phyloP scores from a whole-genome alignment of 2,329 filamentous ascomycete genomes.

The Metarhizium anisopliae region DNA sequence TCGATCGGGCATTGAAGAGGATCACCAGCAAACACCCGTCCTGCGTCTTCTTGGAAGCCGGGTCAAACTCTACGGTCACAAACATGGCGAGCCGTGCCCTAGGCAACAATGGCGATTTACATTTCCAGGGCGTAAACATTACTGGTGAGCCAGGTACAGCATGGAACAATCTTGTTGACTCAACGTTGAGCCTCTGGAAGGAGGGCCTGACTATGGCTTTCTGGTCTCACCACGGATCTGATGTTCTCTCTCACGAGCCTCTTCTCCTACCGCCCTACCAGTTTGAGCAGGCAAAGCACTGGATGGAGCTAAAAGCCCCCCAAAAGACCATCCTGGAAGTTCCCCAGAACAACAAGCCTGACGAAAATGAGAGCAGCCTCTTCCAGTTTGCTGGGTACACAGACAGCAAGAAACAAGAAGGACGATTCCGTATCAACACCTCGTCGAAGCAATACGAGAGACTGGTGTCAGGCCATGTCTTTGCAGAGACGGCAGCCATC shows the following conservation, averaged over 20 bases:
- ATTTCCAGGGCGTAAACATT: constrained; percentile 4
- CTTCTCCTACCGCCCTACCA: constrained; percentile 32
- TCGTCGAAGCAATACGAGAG: constrained; percentile 21
- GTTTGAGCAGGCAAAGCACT: constrained; percentile 30
- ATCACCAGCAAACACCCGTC: constrained; percentile 20
- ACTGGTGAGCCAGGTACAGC: not conserved
- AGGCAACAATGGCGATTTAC: not conserved
- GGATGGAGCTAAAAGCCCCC: constrained; percentile 23
- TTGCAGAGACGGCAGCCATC: constrained; percentile 28
- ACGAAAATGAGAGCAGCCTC: not conserved
- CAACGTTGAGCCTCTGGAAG: constrained; percentile 29
- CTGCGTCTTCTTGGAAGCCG: constrained; percentile 29
- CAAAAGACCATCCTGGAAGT: not conserved
- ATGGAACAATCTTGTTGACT: constrained; percentile 13
- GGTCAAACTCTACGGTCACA: constrained; percentile 26
- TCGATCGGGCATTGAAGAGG: constrained; percentile 31
- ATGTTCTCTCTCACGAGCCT: constrained; percentile 13
- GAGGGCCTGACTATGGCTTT: constrained; percentile 22
- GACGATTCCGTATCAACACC: constrained; percentile 32
- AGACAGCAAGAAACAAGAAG: not conserved
- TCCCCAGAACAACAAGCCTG: not conserved
- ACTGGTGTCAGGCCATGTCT: constrained; percentile 27
- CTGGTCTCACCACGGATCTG: constrained; percentile 26
- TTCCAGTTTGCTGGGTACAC: not conserved
- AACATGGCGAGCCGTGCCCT: constrained; percentile 22